Percentiles rank a stretch among this genome's conserved stretches.
These are phyloP conservation scores for Fraxinus albicans DNA, from an alignment of 305 asterid species.

Conservation along the genomic window DNA sequence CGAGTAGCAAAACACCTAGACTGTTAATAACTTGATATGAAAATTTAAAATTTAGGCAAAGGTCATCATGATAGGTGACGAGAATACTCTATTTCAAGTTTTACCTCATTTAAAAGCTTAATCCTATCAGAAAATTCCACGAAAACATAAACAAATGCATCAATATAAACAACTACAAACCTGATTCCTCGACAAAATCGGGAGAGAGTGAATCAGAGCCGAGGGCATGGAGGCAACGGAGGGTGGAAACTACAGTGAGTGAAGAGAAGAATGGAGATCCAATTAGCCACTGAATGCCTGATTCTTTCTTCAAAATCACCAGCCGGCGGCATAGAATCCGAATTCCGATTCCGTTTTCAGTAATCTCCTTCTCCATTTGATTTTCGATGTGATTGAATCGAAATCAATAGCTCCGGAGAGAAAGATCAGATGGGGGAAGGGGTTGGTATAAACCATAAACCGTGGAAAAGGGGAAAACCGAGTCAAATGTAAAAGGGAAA, in stretches of 20 bases:
- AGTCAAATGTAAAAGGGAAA: background rate
- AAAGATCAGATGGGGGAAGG: too few species aligned
- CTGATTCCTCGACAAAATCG: conserved; percentile 59
- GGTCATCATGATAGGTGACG: background rate
- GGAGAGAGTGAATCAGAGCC: conserved; percentile 54
- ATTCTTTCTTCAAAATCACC: conserved; percentile 39
- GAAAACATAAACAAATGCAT: background rate
- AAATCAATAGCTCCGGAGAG: background rate
- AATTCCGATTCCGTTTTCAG: conserved; percentile 26
- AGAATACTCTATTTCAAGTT: background rate
- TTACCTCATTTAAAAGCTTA: background rate
- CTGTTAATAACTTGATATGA: background rate
- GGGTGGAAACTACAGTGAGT: conserved; percentile 58
- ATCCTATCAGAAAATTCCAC: background rate
- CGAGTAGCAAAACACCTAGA: background rate
- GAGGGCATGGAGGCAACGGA: conserved; percentile 66
- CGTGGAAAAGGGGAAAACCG: background rate
- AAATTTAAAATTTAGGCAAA: background rate
- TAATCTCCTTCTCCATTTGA: background rate
- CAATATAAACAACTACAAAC: conserved; percentile 24
- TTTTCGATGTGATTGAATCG: background rate
- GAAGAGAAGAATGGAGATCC: conserved; percentile 64
- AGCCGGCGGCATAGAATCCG: conserved; percentile 70
- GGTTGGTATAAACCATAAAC: too few species aligned
- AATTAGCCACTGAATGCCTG: conserved; percentile 76